Percentiles rank a stretch among this genome's conserved stretches.
Conservation (phyloP, 257 asterid species). For the Lycium barbarum region DNA sequence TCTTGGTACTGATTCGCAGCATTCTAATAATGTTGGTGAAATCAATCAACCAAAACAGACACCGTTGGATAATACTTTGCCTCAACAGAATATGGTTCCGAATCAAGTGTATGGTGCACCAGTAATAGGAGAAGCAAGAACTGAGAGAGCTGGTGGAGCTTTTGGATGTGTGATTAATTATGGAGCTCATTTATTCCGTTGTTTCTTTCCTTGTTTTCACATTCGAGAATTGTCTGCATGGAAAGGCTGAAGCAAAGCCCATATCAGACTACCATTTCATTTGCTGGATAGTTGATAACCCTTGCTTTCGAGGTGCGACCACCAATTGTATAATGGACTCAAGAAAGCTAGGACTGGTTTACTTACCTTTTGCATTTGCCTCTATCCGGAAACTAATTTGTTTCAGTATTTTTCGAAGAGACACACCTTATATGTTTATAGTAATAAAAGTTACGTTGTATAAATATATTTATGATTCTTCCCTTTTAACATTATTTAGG, state of each 20-base stretch:
- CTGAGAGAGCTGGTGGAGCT: slow-evolving; percentile 44
- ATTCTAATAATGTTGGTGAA: slow-evolving; percentile 25
- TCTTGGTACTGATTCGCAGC: slow-evolving; percentile 10
- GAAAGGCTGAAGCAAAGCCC: neutral
- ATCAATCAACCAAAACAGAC: slow-evolving; percentile 25
- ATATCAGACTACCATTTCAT: neutral
- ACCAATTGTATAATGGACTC: neutral
- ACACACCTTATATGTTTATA: neutral
- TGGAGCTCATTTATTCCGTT: slow-evolving; percentile 51
- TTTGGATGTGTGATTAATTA: slow-evolving; percentile 53
- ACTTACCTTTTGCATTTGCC: neutral
- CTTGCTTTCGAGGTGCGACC: too few relatives aligned
- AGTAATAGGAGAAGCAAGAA: slow-evolving; percentile 32
- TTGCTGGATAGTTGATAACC: neutral
- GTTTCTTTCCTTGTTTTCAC: slow-evolving; percentile 73
- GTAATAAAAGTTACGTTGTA: neutral
- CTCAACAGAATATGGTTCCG: slow-evolving; percentile 45
- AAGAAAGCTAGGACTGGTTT: neutral
- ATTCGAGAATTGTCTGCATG: slow-evolving; percentile 35
- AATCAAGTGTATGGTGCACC: slow-evolving; percentile 42
- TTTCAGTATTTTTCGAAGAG: neutral
- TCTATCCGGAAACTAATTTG: neutral
- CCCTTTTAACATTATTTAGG: neutral
- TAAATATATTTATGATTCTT: neutral
- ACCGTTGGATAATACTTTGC: slow-evolving; percentile 7